These are phyloP conservation scores for Fraxinus angustifolia DNA, from an alignment of 305 asterid genomes.

Conservation along the genomic window DNA sequence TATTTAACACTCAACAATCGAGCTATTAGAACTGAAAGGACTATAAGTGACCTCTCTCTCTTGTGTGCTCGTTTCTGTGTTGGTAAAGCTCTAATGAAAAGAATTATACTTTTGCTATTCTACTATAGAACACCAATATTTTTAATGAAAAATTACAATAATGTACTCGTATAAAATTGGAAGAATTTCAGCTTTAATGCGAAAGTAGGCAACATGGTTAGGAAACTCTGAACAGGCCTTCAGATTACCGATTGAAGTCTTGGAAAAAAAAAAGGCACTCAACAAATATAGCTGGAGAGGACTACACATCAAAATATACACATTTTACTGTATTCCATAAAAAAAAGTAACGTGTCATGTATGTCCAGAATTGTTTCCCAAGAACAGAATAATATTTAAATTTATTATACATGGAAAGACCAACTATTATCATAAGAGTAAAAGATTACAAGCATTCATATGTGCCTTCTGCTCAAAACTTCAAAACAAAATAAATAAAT, in stretches of 20 bases:
- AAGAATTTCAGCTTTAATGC: background rate
- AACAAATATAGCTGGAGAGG: background rate
- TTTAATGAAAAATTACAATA: background rate
- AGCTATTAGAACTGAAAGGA: background rate
- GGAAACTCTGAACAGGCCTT: background rate
- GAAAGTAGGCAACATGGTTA: background rate
- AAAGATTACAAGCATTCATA: background rate
- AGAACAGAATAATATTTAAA: background rate
- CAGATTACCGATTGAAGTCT: background rate
- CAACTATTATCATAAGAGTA: background rate
- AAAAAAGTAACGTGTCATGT: background rate
- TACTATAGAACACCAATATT: background rate
- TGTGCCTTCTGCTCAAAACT: background rate
- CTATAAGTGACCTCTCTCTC: background rate
- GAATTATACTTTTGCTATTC: background rate
- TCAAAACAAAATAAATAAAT: background rate
- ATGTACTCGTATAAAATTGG: background rate
- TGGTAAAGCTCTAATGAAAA: background rate
- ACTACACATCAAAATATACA: background rate
- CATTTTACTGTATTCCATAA: background rate
- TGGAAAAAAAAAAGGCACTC: background rate
- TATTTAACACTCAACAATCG: background rate
- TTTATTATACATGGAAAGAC: background rate
- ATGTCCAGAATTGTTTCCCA: background rate
- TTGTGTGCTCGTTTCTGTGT: background rate